Base-by-base conservation (phyloP, 108 stramenopile species). In the Skeletonema marinoi region DNA sequence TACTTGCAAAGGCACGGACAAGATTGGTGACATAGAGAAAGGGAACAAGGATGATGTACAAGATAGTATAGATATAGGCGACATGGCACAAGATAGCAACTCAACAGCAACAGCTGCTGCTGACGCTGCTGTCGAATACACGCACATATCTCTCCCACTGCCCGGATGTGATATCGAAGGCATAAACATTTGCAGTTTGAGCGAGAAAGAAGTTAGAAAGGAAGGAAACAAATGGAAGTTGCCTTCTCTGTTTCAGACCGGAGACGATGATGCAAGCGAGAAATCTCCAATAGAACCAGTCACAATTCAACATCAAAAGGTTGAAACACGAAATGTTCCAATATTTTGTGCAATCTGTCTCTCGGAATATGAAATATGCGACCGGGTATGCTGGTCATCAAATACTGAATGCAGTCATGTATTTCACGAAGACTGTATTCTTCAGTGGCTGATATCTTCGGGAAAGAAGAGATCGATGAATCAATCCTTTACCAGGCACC, bases 321-420 rank as follows among this genome's bases (percentile, higher is more conserved):
- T 46, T 56, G 39, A 39, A 10, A 56, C 25, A 29, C 54, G 54
- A 6, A 21, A 41, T 19, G 88, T 85, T 33, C 86, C 88, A 10
- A 89, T 86, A 65, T 80, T 78, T 46, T 88, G 88, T 38, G 82
- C 86, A n/a, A 72, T 88, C 58, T 88, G 88, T 64, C 73, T 88
- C 36, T 60, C 56, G 14, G 42, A 42, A 14, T 87, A 78, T 48
- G 76, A 78, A 38, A 41, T 25, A 10, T 65, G 67, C 33, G 88
- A 86, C 14, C 59, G 60, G 13, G 68, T 88, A 17, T 70, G 85
- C 8, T 88, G 86, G 86, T 71, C 86, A 1, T 66, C 84, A 14
- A 88, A 88, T 60, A 17, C 25, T 4, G 72, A 84, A 12, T 88
- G 87, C 42, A 60, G 73, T 21, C 87, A 85, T 44, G 80, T 86